These are phyloP conservation scores for Penicillium chermesinum DNA, from an alignment of 495 filamentous ascomycete genomes.

Conservation along the genomic window DNA sequence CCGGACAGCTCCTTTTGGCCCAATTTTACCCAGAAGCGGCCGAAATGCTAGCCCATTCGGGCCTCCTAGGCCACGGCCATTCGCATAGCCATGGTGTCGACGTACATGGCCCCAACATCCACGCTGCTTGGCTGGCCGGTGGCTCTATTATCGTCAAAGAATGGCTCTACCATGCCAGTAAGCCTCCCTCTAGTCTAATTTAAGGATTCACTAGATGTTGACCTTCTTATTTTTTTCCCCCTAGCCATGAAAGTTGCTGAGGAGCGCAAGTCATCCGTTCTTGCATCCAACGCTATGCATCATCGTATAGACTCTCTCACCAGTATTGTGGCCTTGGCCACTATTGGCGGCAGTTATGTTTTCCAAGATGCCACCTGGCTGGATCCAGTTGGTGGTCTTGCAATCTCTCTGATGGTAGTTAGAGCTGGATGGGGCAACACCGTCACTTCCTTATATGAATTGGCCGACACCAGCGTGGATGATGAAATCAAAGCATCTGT, in stretches of 20 bases:
- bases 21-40: slow-evolving; percentile 75
- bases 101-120: slow-evolving; percentile 68
- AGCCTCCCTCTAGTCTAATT: slow-evolving; percentile 28
- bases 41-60: slow-evolving; percentile 55
- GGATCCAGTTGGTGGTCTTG: slow-evolving; percentile 87
- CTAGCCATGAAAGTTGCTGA: slow-evolving; percentile 93
- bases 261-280: slow-evolving; percentile 88
- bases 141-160: slow-evolving; percentile 90
- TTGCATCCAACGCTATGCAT: slow-evolving; percentile 95
- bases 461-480: slow-evolving; percentile 86
- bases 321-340: slow-evolving; percentile 81
- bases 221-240: neutral
- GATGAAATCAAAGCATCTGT: slow-evolving; percentile 70
- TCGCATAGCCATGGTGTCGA: slow-evolving; percentile 56
- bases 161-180: slow-evolving; percentile 95
- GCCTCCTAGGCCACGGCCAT: slow-evolving; percentile 45
- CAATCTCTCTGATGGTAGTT: slow-evolving; percentile 90
- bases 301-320: slow-evolving; percentile 95
- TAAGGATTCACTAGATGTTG: neutral
- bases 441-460: slow-evolving; percentile 69
- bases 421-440: slow-evolving; percentile 88
- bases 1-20: slow-evolving; percentile 65
- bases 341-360: slow-evolving; percentile 84
- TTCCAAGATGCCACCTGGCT: slow-evolving; percentile 81
- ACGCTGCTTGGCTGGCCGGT: slow-evolving; percentile 93